Percentiles rank a stretch among this genome's conserved stretches.
Evolutionary conservation across 2,329 filamentous ascomycete genomes (phyloP).

Genomic region (Venturia oleaginea): DNA sequence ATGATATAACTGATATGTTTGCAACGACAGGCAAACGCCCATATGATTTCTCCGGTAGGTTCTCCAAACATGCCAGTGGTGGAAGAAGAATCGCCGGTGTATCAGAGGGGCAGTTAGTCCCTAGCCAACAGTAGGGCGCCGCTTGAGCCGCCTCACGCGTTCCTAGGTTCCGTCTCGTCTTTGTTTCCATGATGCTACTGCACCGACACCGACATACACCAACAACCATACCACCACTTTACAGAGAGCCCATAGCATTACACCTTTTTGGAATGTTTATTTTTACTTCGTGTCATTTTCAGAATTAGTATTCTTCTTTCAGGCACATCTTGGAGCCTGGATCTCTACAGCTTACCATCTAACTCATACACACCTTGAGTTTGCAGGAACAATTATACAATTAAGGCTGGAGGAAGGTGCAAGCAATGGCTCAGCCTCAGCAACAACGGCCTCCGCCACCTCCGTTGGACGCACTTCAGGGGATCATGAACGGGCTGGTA

Average conservation of each 20-base stretch:
- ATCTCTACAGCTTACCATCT: too few relatives aligned
- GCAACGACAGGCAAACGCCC: too few relatives aligned
- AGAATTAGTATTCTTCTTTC: neutral
- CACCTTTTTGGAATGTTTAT: neutral
- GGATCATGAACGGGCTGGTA: constrained; percentile 12
- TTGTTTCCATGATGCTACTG: neutral
- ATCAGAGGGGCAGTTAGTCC: too few relatives aligned
- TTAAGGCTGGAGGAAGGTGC: too few relatives aligned
- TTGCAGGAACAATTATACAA: too few relatives aligned
- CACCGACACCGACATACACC: neutral
- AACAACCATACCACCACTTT: neutral
- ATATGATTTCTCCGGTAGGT: too few relatives aligned
- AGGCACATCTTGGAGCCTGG: neutral
- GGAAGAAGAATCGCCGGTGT: too few relatives aligned
- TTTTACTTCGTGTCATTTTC: neutral
- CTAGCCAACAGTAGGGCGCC: neutral
- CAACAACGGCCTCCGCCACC: constrained; percentile 2
- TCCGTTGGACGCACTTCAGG: constrained; percentile 11
- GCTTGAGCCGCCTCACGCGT: neutral
- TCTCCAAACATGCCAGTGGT: too few relatives aligned
- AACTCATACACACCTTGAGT: too few relatives aligned
- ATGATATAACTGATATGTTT: too few relatives aligned
- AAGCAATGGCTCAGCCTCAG: too few relatives aligned
- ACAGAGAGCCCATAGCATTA: neutral
- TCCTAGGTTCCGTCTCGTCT: neutral